Conservation (phyloP, 202 grass and related monocot species). For the Eragrostis tef region DNA sequence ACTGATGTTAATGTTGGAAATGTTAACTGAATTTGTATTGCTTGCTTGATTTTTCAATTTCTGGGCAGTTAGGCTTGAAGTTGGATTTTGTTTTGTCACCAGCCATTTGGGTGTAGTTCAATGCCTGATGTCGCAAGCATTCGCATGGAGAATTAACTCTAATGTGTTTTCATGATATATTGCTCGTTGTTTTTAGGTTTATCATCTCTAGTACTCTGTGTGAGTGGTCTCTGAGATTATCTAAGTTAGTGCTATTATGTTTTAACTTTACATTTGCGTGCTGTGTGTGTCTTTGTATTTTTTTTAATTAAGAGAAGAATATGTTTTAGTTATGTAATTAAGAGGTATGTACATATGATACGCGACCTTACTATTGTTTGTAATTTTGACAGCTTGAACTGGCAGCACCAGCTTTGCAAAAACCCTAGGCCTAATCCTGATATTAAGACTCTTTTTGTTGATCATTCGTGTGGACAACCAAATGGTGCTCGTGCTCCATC, state of each 20-base stretch:
- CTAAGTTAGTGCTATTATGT: constrained; percentile 26
- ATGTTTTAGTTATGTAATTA: background rate
- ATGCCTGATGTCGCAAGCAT: constrained; percentile 1
- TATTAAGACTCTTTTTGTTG: constrained; percentile 98
- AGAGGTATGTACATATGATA: background rate
- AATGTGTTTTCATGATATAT: background rate
- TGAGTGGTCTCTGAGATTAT: background rate
- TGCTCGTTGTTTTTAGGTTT: background rate
- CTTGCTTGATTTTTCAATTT: too few relatives aligned
- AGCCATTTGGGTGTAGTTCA: constrained; percentile 5
- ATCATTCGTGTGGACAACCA: constrained; percentile 91
- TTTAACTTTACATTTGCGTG: constrained; percentile 11
- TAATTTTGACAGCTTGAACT: constrained; percentile 84
- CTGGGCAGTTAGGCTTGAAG: too few relatives aligned
- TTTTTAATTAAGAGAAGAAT: constrained; percentile 9
- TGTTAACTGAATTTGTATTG: too few relatives aligned
- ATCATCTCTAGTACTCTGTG: background rate
- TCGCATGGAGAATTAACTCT: constrained; percentile 24
- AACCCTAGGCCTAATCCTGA: constrained; percentile 98
- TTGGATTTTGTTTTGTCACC: too few relatives aligned
- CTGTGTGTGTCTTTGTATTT: background rate
- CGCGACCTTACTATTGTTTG: constrained; percentile 23
- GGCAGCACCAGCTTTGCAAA: constrained; percentile 99
- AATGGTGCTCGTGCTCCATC: constrained; percentile 96
- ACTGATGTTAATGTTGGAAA: too few relatives aligned